A percentile compares a stretch with the other conserved stretches of the same genome.
Conservation (phyloP, 192 early-diverging fungal genomes). For the Cladochytrium replicatum region DNA sequence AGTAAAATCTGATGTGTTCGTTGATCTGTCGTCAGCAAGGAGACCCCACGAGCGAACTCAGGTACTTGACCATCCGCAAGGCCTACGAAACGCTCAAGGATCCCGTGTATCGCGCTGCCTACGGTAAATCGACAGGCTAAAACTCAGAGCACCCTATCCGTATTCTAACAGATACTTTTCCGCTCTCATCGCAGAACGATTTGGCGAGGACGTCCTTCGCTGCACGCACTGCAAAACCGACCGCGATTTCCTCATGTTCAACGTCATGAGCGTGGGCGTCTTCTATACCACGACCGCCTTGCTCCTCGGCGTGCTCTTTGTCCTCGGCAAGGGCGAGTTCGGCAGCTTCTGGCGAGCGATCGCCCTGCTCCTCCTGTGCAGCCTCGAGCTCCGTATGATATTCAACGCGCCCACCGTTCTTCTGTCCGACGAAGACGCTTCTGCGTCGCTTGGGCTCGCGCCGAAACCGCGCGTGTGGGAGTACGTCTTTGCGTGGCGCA, state of each 20-base stretch:
- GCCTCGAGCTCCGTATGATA: conserved; percentile 17
- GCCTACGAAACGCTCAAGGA: conserved; percentile 39
- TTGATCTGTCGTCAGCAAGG: background rate
- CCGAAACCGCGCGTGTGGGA: too few species aligned
- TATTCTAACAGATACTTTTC: too few species aligned
- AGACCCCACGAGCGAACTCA: conserved; percentile 2
- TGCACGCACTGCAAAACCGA: conserved; percentile 31
- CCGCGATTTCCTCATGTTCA: conserved; percentile 21
- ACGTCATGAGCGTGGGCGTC: conserved; percentile 8
- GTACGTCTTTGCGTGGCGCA: conserved; percentile 25
- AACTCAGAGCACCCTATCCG: background rate
- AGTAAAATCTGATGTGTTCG: background rate
- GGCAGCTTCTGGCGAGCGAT: conserved; percentile 36
- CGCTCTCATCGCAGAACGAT: conserved; percentile 34
- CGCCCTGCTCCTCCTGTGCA: conserved; percentile 14
- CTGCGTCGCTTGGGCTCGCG: conserved; percentile 5
- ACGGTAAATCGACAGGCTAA: conserved; percentile 21
- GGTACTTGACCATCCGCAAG: conserved; percentile 25
- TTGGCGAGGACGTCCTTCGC: conserved; percentile 12
- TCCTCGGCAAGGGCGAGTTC: conserved; percentile 27
- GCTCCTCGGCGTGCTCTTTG: conserved; percentile 21
- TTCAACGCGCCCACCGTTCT: conserved; percentile 7
- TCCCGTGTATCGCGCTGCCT: conserved; percentile 18
- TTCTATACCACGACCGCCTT: conserved; percentile 23
- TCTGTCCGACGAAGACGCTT: background rate